Conservation (phyloP, 441 rosid genomes). For the Kokia cookei region DNA sequence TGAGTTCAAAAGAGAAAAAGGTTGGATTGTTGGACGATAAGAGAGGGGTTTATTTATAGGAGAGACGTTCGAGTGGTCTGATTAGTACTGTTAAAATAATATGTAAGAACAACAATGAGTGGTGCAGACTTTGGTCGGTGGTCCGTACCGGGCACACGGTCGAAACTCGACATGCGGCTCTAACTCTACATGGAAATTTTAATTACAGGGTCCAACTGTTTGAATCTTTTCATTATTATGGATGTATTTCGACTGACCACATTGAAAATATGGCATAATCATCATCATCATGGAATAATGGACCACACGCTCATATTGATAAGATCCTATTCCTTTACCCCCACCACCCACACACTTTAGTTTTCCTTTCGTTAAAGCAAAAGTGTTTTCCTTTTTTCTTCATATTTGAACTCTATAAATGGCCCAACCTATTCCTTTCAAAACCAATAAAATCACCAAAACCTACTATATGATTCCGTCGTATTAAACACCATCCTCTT, state of each 20-base stretch:
- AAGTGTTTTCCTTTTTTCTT: too few relatives aligned
- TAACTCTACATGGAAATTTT: too few relatives aligned
- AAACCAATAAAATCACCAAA: too few relatives aligned
- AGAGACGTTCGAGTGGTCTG: not conserved
- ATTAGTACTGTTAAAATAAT: not conserved
- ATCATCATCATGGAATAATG: not conserved
- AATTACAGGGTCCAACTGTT: not conserved
- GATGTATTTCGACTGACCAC: not conserved
- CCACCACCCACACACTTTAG: too few relatives aligned
- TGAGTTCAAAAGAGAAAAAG: not conserved
- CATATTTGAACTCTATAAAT: too few relatives aligned
- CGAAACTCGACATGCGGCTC: not conserved
- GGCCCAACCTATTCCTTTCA: too few relatives aligned
- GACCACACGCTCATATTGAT: not conserved
- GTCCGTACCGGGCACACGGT: not conserved
- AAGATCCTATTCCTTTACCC: not conserved
- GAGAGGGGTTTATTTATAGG: not conserved
- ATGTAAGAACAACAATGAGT: not conserved
- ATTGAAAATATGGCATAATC: not conserved
- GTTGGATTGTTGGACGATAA: too few relatives aligned
- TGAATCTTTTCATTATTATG: too few relatives aligned
- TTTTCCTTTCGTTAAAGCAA: too few relatives aligned
- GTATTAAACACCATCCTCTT: too few relatives aligned
- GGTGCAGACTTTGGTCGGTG: constrained; percentile 3
- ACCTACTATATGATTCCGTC: too few relatives aligned